Conservation (phyloP, 2,329 filamentous ascomycete genomes). For the Lachnum nothofagi region DNA sequence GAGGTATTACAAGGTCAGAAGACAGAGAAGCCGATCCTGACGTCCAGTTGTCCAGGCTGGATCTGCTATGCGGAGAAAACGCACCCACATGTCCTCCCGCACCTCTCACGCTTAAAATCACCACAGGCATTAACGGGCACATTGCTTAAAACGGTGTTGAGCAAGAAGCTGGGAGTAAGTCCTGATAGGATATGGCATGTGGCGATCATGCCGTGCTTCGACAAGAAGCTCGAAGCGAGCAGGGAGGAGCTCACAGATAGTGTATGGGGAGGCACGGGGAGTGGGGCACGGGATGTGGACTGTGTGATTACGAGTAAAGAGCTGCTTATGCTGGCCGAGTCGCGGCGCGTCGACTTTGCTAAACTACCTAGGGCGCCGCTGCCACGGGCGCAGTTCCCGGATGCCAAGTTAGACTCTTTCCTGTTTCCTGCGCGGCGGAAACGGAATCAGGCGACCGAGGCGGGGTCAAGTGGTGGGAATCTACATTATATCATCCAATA, state of each 20-base stretch:
- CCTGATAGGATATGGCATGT: slow-evolving; percentile 88
- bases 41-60: slow-evolving; percentile 93
- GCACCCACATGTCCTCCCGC: slow-evolving; percentile 85
- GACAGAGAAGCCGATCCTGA: slow-evolving; percentile 60
- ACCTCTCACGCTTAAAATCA: slow-evolving; percentile 86
- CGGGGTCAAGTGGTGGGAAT: slow-evolving; percentile 84
- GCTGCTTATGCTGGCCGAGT: slow-evolving; percentile 80
- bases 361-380: slow-evolving; percentile 57
- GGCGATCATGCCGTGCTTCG: slow-evolving; percentile 96
- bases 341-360: slow-evolving; percentile 73
- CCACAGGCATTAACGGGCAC: slow-evolving; percentile 90
- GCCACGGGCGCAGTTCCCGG: slow-evolving; percentile 61
- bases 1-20: slow-evolving; percentile 51
- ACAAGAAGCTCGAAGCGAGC: slow-evolving; percentile 96
- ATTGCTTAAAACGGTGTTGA: slow-evolving; percentile 79
- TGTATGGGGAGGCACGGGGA: slow-evolving; percentile 58
- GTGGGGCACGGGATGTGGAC: slow-evolving; percentile 79
- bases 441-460: slow-evolving; percentile 45
- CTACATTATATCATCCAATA: slow-evolving; percentile 77
- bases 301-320: slow-evolving; percentile 97
- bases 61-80: slow-evolving; percentile 99
- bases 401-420: slow-evolving; percentile 63
- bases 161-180: slow-evolving; percentile 63
- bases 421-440: slow-evolving; percentile 56
- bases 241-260: slow-evolving; percentile 83